Evolutionary conservation across 2,329 filamentous ascomycete species (phyloP).

Genomic region (Clarireedia monteithiana): DNA sequence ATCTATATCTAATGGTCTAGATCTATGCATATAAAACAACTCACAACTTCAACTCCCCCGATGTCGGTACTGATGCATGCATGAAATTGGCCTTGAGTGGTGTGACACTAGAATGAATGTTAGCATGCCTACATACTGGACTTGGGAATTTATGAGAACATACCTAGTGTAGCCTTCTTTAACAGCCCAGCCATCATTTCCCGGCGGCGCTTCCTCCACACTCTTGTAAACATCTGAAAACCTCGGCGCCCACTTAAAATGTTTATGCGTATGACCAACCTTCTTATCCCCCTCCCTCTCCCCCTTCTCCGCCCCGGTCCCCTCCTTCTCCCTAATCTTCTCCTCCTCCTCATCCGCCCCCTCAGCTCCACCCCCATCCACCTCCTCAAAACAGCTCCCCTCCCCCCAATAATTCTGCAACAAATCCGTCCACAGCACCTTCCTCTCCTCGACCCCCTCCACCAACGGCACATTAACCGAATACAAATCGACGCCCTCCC

Average conservation of each 20-base stretch:
- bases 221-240: conserved; percentile 83
- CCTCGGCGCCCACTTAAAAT: conserved; percentile 90
- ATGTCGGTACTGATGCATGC: conserved; percentile 57
- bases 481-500: conserved; percentile 70
- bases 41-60: conserved; percentile 78
- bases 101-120: conserved; percentile 57
- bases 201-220: conserved; percentile 69
- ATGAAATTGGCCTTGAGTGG: conserved; percentile 90
- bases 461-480: conserved; percentile 84
- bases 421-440: conserved; percentile 77
- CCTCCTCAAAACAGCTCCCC: conserved; percentile 81
- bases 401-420: conserved; percentile 83
- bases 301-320: conserved; percentile 19
- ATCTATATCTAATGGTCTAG: conserved; percentile 23
- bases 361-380: conserved; percentile 56
- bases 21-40: conserved; percentile 38
- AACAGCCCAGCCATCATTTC: conserved; percentile 90
- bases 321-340: conserved; percentile 60
- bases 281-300: conserved; percentile 29
- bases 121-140: conserved; percentile 13
- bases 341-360: conserved; percentile 61
- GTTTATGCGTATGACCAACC: conserved; percentile 60
- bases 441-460: conserved; percentile 61
- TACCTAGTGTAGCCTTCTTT: conserved; percentile 81
- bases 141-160: conserved; percentile 21